Conservation (phyloP, 139 green algal species). For the Closterium sp. region DNA sequence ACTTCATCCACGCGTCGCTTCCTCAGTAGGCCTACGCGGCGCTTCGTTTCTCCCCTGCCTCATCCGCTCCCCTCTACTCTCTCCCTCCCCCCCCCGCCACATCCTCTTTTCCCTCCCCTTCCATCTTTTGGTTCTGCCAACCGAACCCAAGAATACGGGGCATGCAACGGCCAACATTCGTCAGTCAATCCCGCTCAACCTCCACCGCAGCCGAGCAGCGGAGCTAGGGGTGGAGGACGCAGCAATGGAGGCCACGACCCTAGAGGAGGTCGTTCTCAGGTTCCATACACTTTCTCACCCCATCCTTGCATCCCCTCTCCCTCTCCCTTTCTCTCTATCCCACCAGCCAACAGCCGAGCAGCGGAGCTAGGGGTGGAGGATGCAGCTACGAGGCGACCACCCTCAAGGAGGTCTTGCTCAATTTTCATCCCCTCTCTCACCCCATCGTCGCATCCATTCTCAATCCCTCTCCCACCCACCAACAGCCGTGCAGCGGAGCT, state of each 20-base stretch:
- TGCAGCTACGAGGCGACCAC: slow-evolving; percentile 35
- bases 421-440: not conserved
- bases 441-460: no score
- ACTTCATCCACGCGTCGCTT: slow-evolving; percentile 28
- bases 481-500: slow-evolving; percentile 20
- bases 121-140: no score
- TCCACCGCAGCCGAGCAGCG: slow-evolving; percentile 13
- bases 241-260: slow-evolving; percentile 35
- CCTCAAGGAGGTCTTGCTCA: slow-evolving; percentile 33
- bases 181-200: no score
- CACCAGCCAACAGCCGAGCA: no score
- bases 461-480: not conserved
- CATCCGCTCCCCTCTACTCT: not conserved
- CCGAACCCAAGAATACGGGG: no score
- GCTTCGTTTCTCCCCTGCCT: no score
- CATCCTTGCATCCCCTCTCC: not conserved
- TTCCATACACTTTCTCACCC: not conserved
- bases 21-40: slow-evolving; percentile 33
- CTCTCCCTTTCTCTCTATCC: not conserved
- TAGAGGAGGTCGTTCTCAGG: slow-evolving; percentile 39
- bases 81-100: not conserved
- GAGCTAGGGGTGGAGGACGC: slow-evolving; percentile 32
- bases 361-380: slow-evolving; percentile 33
- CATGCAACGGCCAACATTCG: no score
- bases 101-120: not conserved